Evolutionary conservation across 1,284 basidiomycete genomes (phyloP), one percentile per base, ranked within the genome.

Genomic region (Microbotryum lychnidis-dioicae): DNA sequence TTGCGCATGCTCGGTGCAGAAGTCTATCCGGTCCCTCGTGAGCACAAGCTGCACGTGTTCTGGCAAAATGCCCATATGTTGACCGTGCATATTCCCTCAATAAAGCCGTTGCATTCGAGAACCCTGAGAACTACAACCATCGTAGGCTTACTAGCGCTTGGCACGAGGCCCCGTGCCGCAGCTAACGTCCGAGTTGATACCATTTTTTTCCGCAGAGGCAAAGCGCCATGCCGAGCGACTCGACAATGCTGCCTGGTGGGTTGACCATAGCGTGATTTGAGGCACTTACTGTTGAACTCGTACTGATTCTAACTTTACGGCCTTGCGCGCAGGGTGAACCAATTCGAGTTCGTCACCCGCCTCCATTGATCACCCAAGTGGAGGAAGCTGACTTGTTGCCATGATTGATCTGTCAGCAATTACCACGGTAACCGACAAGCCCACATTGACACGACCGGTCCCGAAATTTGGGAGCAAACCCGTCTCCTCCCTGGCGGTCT

Each of bases 51-150:
- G 7, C 49, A 8, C 21, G 14, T 61, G 48, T 45, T 31, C 1
- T 23, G 23, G 29, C 25, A 10, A 16, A 18, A 47, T 14, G 37
- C 37, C 16, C 37, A 42, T 31, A 2, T 7, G 45, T 33, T 51
- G 49, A 60, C 51, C 10, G 2, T 12, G 6, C 29, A 27, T 21
- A n/a, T n/a, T 14, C 21, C 21, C 23, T 3, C 16, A 12, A 1
- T 9, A 4, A 61, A 77, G 94, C 93, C 5, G 94, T 98, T 44
- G 86, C 94, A 3, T 98, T 90, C 73, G 93, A 97, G 73, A 87
- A 99, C 77, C 91, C 92, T 10, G 78, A 83, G 66, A 99, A 99
- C 79, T 99, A 97, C 81, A 99, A 98, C 77, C 96, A 98, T 79
- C 94, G 61, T 67, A 14, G 31, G 65, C 61, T 18, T 18, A 23